Conservation (phyloP, 139 green algal genomes). For the Pleodorina starrii region DNA sequence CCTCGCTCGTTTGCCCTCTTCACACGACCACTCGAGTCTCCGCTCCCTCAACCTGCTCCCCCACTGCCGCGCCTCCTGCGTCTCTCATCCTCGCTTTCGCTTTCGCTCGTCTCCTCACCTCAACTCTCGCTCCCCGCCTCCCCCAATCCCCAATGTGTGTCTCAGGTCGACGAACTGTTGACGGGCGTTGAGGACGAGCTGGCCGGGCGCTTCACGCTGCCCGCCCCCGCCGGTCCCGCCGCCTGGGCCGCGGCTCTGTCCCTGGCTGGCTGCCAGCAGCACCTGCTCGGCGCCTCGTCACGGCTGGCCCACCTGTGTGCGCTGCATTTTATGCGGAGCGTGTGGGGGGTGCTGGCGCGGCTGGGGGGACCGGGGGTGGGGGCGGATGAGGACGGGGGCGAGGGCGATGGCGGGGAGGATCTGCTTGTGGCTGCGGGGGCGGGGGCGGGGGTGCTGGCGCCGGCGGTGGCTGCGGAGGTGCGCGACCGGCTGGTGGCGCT, state of each 20-base stretch:
- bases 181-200: constrained; percentile 37
- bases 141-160: too few relatives aligned
- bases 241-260: constrained; percentile 26
- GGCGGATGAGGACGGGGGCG: constrained; percentile 15
- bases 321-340: constrained; percentile 17
- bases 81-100: not conserved
- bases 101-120: not conserved
- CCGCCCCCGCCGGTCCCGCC: not conserved
- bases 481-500: constrained; percentile 50
- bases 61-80: too few relatives aligned
- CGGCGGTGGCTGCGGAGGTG: constrained; percentile 27
- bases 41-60: too few relatives aligned
- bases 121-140: not conserved
- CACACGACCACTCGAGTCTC: too few relatives aligned
- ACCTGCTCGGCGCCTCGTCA: not conserved
- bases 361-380: not conserved
- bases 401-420: constrained; percentile 10
- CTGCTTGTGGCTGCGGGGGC: not conserved
- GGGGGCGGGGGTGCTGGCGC: constrained; percentile 2
- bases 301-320: constrained; percentile 13
- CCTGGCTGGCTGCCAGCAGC: not conserved
- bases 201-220: not conserved
- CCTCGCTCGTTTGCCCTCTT: too few relatives aligned
- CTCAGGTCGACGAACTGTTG: constrained; percentile 46
- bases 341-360: not conserved